phyloP scores from a whole-genome alignment of 345 rosid species.

The Pseudoturritis turrita region DNA sequence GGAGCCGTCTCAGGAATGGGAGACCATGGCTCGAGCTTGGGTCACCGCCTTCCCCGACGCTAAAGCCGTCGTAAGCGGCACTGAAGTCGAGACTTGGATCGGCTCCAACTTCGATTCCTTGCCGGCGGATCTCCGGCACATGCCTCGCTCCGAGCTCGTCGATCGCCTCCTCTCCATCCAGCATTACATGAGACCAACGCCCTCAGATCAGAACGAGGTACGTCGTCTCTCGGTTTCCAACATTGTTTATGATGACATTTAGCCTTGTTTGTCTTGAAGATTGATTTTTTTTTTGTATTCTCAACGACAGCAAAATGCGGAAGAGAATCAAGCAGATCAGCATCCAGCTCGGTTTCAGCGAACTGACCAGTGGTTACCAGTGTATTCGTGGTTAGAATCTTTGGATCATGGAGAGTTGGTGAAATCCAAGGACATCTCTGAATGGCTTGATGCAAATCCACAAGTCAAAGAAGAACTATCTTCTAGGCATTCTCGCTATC shows the following conservation, averaged over 20 bases:
- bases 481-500: slow-evolving; percentile 83
- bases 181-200: slow-evolving; percentile 56
- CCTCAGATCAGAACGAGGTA: slow-evolving; percentile 39
- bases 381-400: slow-evolving; percentile 85
- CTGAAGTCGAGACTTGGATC: slow-evolving; percentile 85
- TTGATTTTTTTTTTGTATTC: not conserved
- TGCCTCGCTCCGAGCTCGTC: slow-evolving; percentile 74
- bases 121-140: slow-evolving; percentile 71
- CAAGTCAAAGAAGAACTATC: slow-evolving; percentile 60
- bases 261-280: too few relatives aligned
- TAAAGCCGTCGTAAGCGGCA: slow-evolving; percentile 57
- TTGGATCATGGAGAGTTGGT: slow-evolving; percentile 71
- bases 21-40: slow-evolving; percentile 88
- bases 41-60: slow-evolving; percentile 80
- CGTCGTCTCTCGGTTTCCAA: too few relatives aligned
- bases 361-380: slow-evolving; percentile 85
- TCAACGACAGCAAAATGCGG: slow-evolving; percentile 27
- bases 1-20: slow-evolving; percentile 84
- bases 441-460: slow-evolving; percentile 74
- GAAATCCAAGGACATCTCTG: slow-evolving; percentile 77
- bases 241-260: too few relatives aligned
- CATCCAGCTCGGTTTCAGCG: slow-evolving; percentile 84
- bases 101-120: slow-evolving; percentile 60
- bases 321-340: slow-evolving; percentile 37
- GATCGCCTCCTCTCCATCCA: slow-evolving; percentile 79